Conservation (phyloP, 768 basidiomycete genomes). For the Suillus hirtellus region DNA sequence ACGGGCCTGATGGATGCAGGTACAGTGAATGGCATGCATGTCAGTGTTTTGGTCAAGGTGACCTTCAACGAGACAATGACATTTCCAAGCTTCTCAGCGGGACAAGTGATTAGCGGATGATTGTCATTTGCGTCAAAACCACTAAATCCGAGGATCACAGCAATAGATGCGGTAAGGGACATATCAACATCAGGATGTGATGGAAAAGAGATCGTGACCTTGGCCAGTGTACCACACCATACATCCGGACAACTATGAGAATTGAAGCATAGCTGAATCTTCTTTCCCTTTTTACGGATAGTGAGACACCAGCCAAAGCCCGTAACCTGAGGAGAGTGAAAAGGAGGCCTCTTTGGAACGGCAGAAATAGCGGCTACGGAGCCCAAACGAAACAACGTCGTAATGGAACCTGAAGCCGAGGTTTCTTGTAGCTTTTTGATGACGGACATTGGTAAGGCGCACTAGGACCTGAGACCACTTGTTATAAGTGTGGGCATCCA, state of each 20-base stretch:
- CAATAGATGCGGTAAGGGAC: neutral
- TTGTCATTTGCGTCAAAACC: too few relatives aligned
- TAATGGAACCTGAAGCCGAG: conserved; percentile 4
- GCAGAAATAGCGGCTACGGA: neutral
- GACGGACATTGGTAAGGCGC: neutral
- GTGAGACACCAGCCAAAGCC: neutral
- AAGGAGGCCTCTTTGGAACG: neutral
- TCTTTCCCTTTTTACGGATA: neutral
- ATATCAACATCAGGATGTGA: neutral
- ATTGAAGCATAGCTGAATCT: neutral
- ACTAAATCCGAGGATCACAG: neutral
- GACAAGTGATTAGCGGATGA: neutral
- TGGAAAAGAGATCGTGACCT: neutral
- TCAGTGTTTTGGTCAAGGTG: neutral
- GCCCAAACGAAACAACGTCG: conserved; percentile 2
- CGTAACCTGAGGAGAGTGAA: neutral
- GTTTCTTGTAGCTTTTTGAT: conserved; percentile 4
- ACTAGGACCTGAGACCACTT: neutral
- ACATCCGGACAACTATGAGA: neutral
- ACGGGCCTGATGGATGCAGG: neutral
- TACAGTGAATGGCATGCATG: neutral
- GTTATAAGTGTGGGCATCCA: neutral
- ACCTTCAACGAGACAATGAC: neutral
- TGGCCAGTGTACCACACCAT: neutral
- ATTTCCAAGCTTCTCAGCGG: neutral